These are phyloP conservation scores for Schoenoplectus triqueter DNA, from an alignment of 202 grass and related monocot genomes.

Conservation along the genomic window DNA sequence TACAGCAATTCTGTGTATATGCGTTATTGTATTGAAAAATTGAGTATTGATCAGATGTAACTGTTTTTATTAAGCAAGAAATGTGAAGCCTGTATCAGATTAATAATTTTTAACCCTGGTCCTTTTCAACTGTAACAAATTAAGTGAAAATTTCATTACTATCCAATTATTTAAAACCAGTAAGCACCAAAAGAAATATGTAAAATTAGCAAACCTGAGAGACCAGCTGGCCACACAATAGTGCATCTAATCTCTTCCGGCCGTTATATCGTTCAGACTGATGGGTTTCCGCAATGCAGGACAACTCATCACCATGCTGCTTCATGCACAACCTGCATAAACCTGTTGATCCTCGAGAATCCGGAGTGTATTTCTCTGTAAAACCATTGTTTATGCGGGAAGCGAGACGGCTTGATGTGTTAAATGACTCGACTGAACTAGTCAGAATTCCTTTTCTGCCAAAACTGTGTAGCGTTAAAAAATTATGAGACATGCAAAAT, in stretches of 20 bases:
- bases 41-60: too few species aligned
- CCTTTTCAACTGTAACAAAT: background rate
- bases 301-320: constrained; percentile 34
- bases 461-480: constrained; percentile 34
- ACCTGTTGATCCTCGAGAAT: constrained; percentile 26
- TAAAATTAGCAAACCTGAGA: background rate
- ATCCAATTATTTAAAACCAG: too few species aligned
- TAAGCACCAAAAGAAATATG: background rate
- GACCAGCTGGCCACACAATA: background rate
- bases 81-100: background rate
- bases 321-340: constrained; percentile 57
- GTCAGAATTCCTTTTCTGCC: constrained; percentile 57
- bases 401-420: constrained; percentile 23
- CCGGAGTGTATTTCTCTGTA: background rate
- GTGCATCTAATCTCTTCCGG: background rate
- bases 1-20: background rate
- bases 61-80: background rate
- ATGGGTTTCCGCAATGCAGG: background rate
- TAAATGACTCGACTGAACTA: constrained; percentile 68
- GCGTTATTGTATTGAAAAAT: too few species aligned
- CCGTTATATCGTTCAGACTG: background rate
- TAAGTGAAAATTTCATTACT: background rate
- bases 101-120: background rate
- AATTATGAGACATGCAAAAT: too few species aligned
- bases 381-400: background rate